Base-by-base conservation (phyloP, 768 basidiomycete species). In the Auriculariales sp. region DNA sequence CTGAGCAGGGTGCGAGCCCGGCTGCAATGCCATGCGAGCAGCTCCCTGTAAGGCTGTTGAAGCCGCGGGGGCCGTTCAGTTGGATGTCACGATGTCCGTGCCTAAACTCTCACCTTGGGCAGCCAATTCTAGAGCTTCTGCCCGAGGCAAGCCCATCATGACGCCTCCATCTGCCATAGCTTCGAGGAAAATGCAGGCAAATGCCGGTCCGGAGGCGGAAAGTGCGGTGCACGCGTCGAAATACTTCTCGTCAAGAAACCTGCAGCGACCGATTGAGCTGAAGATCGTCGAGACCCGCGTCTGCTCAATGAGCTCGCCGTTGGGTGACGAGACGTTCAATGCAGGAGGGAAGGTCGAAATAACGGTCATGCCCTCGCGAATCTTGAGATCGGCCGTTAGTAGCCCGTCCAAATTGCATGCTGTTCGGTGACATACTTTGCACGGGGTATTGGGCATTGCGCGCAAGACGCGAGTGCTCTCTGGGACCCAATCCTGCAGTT, bases 101-200 rank as follows among this genome's bases (percentile, higher is more conserved):
- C 27, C 36, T 28, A 12, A 29, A 17, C 14, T 66, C 79, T 58
- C 61, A 95, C 94, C 91, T 67, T 99, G 95, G 39, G 94, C 80
- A 46, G 95, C 94, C 47, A 99, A 68, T 62, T 99, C 95, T 35
- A 98, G 66, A 3, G 95, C 92, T 64, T 97, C 95, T 2, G 80
- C 77, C 53, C 95, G 72, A 3, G 95, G 95, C 47, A 99, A 67
- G 28, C 95, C 95, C 95, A 98, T 98, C 94, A 99, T 98, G 42
- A 98, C 95, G 36, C 92, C 95, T 25, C 95, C 95, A 63, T 98
- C 95, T 1, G 91, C 84, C 92, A 99, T 95, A 0, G 95, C 94
- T 64, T 99, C 95, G 54, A 99, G 72, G 58, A 98, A 90, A 46
- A 98, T 81, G 56, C 90, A 92, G 1, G 90, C 92, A 64, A 99